phyloP scores from a whole-genome alignment of 202 grass and related monocot species.

The Setaria viridis region DNA sequence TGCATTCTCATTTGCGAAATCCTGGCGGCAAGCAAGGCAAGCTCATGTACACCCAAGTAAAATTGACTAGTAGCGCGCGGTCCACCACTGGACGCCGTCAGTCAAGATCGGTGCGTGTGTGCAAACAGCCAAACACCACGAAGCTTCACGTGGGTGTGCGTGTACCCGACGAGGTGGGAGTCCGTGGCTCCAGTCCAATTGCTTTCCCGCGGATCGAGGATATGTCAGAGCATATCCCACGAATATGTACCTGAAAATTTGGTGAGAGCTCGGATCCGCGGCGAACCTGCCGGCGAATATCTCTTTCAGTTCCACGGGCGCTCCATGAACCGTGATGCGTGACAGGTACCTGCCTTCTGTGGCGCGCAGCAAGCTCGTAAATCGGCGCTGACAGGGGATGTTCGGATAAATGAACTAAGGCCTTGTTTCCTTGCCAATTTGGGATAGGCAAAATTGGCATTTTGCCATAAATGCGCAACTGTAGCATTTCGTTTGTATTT shows the following conservation, averaged over 20 bases:
- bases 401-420: too few relatives aligned
- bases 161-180: background rate
- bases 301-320: constrained; percentile 33
- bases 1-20: background rate
- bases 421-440: too few relatives aligned
- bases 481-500: too few relatives aligned
- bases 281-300: constrained; percentile 38
- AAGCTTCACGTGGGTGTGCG: background rate
- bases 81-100: background rate
- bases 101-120: background rate
- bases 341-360: background rate
- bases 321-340: background rate
- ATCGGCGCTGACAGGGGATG: background rate
- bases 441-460: too few relatives aligned
- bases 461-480: too few relatives aligned
- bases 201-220: constrained; percentile 30
- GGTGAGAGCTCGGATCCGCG: background rate
- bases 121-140: background rate
- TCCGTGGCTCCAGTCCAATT: constrained; percentile 18
- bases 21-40: background rate
- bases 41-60: background rate
- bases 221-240: constrained; percentile 35
- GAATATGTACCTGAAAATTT: constrained; percentile 42
- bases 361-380: background rate
- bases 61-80: background rate